Conservation (phyloP, 495 filamentous ascomycete species). For the Neurospora sp. region DNA sequence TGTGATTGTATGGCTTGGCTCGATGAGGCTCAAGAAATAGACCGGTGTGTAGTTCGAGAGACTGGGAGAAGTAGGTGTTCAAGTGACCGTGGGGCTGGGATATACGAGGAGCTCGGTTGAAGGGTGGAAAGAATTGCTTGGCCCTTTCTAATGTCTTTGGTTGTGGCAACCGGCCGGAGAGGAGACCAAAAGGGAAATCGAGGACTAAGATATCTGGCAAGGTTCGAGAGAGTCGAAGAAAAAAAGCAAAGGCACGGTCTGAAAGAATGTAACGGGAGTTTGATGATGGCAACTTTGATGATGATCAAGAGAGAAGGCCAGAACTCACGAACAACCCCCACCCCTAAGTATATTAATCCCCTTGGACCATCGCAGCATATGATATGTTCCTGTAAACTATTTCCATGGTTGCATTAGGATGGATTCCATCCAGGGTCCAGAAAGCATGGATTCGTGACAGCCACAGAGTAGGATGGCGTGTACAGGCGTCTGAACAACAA, state of each 20-base stretch:
- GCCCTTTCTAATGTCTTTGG: neutral
- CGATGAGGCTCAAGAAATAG: neutral
- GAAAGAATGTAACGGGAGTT: conserved; percentile 3
- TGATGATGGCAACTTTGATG: neutral
- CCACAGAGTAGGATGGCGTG: conserved; percentile 10
- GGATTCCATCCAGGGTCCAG: conserved; percentile 8
- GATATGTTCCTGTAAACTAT: neutral
- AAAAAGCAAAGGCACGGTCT: neutral
- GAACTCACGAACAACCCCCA: conserved; percentile 15
- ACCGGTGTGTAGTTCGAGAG: neutral
- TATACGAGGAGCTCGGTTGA: neutral
- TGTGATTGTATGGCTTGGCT: conserved; percentile 17
- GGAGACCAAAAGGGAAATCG: neutral
- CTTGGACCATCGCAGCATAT: conserved; percentile 7
- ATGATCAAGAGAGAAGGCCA: conserved; percentile 8
- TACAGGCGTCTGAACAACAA: neutral
- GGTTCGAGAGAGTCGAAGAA: neutral
- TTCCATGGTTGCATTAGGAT: conserved; percentile 1
- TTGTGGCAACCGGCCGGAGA: neutral
- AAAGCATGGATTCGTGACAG: conserved; percentile 1
- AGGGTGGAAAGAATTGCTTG: neutral
- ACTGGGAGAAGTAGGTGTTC: neutral
- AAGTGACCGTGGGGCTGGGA: neutral
- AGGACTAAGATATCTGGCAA: neutral
- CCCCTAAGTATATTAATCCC: conserved; percentile 15